These are phyloP conservation scores for Pythium aristosporum DNA, from an alignment of 352 stramenopile genomes.

Conservation along the genomic window DNA sequence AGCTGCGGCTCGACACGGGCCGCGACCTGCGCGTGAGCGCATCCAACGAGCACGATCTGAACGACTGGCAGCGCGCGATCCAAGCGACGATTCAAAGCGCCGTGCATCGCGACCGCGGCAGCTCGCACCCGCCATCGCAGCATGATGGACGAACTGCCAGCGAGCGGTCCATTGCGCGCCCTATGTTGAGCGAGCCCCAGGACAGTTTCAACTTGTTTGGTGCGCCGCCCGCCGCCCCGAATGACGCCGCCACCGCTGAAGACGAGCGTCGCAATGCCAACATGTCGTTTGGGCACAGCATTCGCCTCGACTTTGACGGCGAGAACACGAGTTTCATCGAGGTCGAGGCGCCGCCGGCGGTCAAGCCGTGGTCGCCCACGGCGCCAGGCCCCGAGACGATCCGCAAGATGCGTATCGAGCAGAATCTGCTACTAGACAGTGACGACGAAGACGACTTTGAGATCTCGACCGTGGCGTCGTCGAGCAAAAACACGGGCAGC, in stretches of 20 bases:
- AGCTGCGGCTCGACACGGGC: slow-evolving; percentile 60
- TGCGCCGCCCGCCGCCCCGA: not conserved
- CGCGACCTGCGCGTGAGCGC: slow-evolving; percentile 65
- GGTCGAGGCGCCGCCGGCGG: slow-evolving; percentile 31
- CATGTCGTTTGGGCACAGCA: slow-evolving; percentile 59
- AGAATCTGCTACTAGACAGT: slow-evolving; percentile 21
- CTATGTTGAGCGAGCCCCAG: slow-evolving; percentile 4
- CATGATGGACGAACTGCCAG: not conserved
- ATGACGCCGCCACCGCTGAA: slow-evolving; percentile 18
- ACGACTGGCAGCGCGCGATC: slow-evolving; percentile 71
- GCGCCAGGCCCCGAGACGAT: slow-evolving; percentile 60
- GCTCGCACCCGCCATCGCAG: not conserved
- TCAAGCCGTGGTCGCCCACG: slow-evolving; percentile 67
- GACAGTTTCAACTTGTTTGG: slow-evolving; percentile 23
- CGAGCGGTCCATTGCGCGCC: not conserved
- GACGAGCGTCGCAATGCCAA: slow-evolving; percentile 29
- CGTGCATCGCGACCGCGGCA: not conserved
- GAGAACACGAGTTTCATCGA: slow-evolving; percentile 74
- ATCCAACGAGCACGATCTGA: slow-evolving; percentile 63
- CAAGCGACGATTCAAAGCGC: slow-evolving; percentile 36
- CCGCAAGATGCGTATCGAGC: slow-evolving; percentile 57
- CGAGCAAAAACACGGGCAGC: slow-evolving; percentile 4
- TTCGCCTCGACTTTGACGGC: slow-evolving; percentile 56
- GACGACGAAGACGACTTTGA: slow-evolving; percentile 21
- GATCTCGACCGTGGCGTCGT: slow-evolving; percentile 3